These are phyloP conservation scores for Pseudogymnoascus sp. DNA, from an alignment of 2,329 filamentous ascomycete species.

Conservation along the genomic window DNA sequence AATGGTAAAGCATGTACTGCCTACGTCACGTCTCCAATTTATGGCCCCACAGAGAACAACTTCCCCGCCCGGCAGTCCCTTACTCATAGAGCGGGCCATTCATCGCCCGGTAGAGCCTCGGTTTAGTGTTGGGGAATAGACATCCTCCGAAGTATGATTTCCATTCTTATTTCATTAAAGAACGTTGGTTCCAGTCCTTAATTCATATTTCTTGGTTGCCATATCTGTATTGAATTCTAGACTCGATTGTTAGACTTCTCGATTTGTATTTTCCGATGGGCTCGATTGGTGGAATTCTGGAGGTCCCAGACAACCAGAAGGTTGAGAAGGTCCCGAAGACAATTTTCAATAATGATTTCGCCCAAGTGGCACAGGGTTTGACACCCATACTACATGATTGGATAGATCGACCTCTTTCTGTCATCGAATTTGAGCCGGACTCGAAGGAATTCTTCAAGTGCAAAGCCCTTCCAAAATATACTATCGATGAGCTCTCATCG, in stretches of 20 bases:
- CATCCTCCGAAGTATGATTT: neutral
- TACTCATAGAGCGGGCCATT: neutral
- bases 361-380: conserved; percentile 14
- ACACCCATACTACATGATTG: conserved; percentile 16
- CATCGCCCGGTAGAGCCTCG: neutral
- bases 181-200: neutral
- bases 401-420: conserved; percentile 16
- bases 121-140: neutral
- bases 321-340: conserved; percentile 16
- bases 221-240: neutral
- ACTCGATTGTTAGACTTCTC: neutral
- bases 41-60: neutral
- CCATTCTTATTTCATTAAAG: neutral
- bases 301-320: conserved; percentile 19
- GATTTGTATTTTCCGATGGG: neutral
- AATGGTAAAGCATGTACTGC: neutral
- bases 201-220: neutral
- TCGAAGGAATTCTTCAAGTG: conserved; percentile 20
- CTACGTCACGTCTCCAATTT: neutral
- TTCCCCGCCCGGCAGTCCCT: neutral
- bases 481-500: conserved; percentile 17
- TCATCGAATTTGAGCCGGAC: conserved; percentile 22
- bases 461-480: conserved; percentile 12
- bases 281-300: neutral
- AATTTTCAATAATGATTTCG: conserved; percentile 15